These are phyloP conservation scores for Picea engelmannii DNA, from an alignment of 83 land plant species.

Conservation along the genomic window DNA sequence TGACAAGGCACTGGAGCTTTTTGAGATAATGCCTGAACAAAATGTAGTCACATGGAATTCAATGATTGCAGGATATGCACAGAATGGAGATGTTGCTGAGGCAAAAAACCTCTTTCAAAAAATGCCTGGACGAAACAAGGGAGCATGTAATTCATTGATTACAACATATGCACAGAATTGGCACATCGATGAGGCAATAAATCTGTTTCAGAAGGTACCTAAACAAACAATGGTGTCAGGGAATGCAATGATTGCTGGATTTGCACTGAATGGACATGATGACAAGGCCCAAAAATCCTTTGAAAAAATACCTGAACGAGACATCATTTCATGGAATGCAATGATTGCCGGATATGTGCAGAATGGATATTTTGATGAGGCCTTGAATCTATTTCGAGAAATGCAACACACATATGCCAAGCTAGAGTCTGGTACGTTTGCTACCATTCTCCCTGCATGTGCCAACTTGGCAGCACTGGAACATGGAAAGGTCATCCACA, in stretches of 20 bases:
- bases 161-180: too few species aligned
- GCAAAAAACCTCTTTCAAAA: constrained; percentile 17
- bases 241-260: constrained; percentile 55
- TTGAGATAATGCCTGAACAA: constrained; percentile 29
- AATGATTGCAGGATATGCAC: too few species aligned
- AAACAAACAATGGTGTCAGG: constrained; percentile 39
- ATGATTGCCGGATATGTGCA: too few species aligned
- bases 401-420: constrained; percentile 23
- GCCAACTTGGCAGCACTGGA: not conserved
- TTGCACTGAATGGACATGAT: constrained; percentile 13
- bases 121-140: not conserved
- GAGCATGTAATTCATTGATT: too few species aligned
- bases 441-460: not conserved
- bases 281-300: too few species aligned
- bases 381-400: constrained; percentile 29
- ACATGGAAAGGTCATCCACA: not conserved
- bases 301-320: too few species aligned
- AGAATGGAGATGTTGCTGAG: not conserved
- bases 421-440: too few species aligned
- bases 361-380: constrained; percentile 14
- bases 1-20: constrained; percentile 16
- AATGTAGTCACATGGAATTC: not conserved
- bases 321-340: too few species aligned
- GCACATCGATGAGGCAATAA: constrained; percentile 26
- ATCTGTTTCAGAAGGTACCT: constrained; percentile 33